phyloP scores from a whole-genome alignment of 129 eudicot species.

The Pittosporum tobira region DNA sequence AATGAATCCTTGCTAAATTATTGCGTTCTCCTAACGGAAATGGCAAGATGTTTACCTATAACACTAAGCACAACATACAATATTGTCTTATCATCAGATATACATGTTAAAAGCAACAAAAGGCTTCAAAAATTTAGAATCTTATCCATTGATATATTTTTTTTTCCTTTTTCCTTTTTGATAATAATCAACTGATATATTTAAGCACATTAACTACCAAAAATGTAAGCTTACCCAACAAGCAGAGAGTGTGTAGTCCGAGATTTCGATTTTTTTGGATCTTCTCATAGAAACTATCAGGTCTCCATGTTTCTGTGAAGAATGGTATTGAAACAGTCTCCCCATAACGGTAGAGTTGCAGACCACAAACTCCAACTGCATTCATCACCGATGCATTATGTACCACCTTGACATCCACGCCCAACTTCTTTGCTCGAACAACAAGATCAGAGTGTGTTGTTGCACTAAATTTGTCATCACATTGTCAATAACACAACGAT shows the following conservation, averaged over 20 bases:
- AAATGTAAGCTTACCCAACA: conserved; percentile 50
- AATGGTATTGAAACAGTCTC: conserved; percentile 93
- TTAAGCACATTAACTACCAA: background rate
- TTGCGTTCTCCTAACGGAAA: background rate
- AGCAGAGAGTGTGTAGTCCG: conserved; percentile 83
- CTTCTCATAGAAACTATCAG: conserved; percentile 88
- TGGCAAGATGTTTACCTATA: background rate
- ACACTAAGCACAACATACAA: background rate
- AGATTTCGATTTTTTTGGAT: conserved; percentile 67
- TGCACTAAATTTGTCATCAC: conserved; percentile 40
- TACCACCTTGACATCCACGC: conserved; percentile 70
- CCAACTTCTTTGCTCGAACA: conserved; percentile 80
- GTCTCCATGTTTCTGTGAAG: conserved; percentile 96
- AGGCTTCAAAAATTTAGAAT: background rate
- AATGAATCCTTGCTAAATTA: no score
- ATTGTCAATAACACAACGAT: background rate
- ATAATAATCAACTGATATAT: background rate
- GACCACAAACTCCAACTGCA: conserved; percentile 96
- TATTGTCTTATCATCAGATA: background rate
- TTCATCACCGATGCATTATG: conserved; percentile 97
- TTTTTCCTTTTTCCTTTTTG: no score
- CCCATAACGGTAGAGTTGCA: conserved; percentile 92
- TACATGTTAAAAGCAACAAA: background rate
- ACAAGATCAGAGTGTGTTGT: conserved; percentile 96
- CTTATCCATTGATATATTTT: background rate